These are phyloP conservation scores for Chenopodium album DNA, from an alignment of 148 eudicot species.

Conservation along the genomic window DNA sequence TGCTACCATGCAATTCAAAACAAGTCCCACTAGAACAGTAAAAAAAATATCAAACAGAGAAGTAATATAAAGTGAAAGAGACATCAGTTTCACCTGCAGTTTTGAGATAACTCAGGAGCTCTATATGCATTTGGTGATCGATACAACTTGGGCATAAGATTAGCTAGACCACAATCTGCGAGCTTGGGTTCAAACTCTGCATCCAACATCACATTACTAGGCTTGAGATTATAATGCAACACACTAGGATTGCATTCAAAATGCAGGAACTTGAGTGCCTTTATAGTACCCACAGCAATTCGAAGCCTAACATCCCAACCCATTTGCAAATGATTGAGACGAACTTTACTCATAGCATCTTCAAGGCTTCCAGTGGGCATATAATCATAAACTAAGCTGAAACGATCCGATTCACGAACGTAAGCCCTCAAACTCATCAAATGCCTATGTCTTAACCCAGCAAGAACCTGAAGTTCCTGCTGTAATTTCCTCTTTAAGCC, in stretches of 20 bases:
- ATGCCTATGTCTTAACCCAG: constrained; percentile 65
- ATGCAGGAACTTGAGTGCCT: constrained; percentile 77
- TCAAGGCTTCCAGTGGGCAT: constrained; percentile 71
- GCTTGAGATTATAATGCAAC: constrained; percentile 76
- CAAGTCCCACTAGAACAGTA: background rate
- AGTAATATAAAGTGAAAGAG: background rate
- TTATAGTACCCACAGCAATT: constrained; percentile 79
- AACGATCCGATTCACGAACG: constrained; percentile 49
- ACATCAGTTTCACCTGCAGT: constrained; percentile 47
- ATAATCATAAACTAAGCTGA: constrained; percentile 68
- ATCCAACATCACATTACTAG: constrained; percentile 79
- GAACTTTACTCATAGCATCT: constrained; percentile 59
- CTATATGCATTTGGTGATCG: constrained; percentile 47
- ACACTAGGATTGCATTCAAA: constrained; percentile 55
- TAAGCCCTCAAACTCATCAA: constrained; percentile 86
- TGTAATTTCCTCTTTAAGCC: constrained; percentile 58
- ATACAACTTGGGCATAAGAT: constrained; percentile 49
- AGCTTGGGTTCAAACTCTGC: constrained; percentile 71
- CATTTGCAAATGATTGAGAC: constrained; percentile 59
- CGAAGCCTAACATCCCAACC: constrained; percentile 76
- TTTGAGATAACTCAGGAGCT: constrained; percentile 75
- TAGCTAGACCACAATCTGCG: constrained; percentile 71
- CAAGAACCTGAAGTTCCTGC: constrained; percentile 61
- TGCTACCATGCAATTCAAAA: background rate
- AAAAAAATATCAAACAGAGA: background rate